Evolutionary conservation across 257 asterid species (phyloP).

Genomic region (Jaltomata sinuosa): DNA sequence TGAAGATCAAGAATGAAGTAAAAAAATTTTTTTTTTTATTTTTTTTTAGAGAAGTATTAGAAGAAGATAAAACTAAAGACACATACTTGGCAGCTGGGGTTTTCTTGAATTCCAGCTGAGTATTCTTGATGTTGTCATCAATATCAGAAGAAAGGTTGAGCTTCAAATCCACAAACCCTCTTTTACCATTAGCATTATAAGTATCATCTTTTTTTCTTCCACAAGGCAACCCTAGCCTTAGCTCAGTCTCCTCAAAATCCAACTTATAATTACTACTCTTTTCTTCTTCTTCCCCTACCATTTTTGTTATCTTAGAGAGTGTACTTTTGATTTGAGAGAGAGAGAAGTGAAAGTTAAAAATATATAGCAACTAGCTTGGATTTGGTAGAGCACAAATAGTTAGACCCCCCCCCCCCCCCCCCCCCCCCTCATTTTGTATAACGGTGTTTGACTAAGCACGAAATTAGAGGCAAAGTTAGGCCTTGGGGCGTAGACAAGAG

Average conservation of each 20-base stretch:
- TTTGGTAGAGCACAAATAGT: neutral
- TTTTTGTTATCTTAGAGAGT: neutral
- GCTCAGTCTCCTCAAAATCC: slow-evolving; percentile 21
- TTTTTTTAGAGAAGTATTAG: neutral
- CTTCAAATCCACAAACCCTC: slow-evolving; percentile 18
- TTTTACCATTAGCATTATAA: slow-evolving; percentile 7
- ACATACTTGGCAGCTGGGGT: neutral
- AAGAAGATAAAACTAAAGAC: neutral
- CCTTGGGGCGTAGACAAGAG: no score
- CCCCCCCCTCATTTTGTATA: neutral
- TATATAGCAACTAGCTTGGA: neutral
- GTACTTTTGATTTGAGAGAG: neutral
- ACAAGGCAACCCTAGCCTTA: slow-evolving; percentile 17
- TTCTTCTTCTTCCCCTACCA: neutral
- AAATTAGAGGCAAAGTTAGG: neutral
- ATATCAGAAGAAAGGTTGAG: slow-evolving; percentile 7
- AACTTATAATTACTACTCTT: neutral
- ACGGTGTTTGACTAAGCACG: neutral
- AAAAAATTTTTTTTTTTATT: no score
- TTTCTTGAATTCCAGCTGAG: neutral
- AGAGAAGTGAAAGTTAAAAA: neutral
- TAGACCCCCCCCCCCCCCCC: neutral
- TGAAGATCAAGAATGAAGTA: no score
- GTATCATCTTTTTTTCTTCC: neutral
- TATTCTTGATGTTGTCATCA: neutral